Percentiles rank a stretch among this genome's conserved stretches.
Evolutionary conservation across 208 protist species (phyloP).

Genomic region (Trypanosomatidae sp.): DNA sequence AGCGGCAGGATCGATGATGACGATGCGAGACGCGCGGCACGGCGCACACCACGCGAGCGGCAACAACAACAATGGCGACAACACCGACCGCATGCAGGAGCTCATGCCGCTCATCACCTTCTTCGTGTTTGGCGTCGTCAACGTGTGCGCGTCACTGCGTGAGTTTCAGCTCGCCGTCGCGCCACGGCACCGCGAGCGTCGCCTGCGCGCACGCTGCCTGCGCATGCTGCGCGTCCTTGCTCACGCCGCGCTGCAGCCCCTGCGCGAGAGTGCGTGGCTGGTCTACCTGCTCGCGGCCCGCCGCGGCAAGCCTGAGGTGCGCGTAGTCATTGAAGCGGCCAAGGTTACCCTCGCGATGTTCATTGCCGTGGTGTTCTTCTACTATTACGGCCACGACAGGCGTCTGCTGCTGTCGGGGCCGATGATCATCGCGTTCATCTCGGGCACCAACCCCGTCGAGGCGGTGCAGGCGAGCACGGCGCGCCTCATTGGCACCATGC

Average conservation of each 20-base stretch:
- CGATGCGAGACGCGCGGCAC: too few species aligned
- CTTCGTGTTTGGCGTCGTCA: constrained; percentile 71
- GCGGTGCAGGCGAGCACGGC: constrained; percentile 39
- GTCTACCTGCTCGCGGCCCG: constrained; percentile 15
- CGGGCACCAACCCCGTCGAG: constrained; percentile 58
- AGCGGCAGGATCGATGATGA: too few species aligned
- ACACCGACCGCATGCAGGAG: constrained; percentile 43
- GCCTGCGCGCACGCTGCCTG: constrained; percentile 8
- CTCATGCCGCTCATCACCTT: constrained; percentile 73
- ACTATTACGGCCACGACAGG: constrained; percentile 31
- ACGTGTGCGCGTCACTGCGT: constrained; percentile 51
- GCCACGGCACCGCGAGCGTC: constrained; percentile 3
- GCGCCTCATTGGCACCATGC: constrained; percentile 45
- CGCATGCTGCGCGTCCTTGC: constrained; percentile 15
- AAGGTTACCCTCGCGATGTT: constrained; percentile 72
- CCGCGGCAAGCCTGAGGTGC: constrained; percentile 22
- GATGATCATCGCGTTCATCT: constrained; percentile 68
- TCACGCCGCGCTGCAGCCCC: constrained; percentile 15
- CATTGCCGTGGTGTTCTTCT: constrained; percentile 63
- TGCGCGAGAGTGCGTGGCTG: constrained; percentile 26
- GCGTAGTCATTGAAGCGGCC: constrained; percentile 49
- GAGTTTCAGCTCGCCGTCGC: constrained; percentile 25
- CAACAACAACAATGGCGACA: background rate
- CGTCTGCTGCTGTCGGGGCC: constrained; percentile 51
- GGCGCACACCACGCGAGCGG: too few species aligned